A percentile compares a stretch with the other conserved stretches of the same genome.
phyloP scores from a whole-genome alignment of 2,329 filamentous ascomycete species.

The Chrysosporium keratinophilum region DNA sequence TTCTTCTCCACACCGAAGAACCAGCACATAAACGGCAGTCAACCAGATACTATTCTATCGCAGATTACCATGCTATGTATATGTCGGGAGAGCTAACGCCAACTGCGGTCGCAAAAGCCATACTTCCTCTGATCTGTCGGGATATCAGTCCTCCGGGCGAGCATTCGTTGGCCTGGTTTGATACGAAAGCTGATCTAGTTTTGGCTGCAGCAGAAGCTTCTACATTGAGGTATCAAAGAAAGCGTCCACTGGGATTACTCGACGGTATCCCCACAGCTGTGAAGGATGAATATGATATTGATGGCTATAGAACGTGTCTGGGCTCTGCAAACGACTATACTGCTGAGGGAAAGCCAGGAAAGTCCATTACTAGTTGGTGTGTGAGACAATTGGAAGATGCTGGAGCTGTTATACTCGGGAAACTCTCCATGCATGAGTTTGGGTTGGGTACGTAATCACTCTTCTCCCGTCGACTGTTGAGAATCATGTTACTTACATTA shows the following conservation, averaged over 20 bases:
- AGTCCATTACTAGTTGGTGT: slow-evolving; percentile 51
- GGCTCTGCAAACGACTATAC: slow-evolving; percentile 50
- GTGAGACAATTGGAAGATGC: slow-evolving; percentile 55
- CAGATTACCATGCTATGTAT: slow-evolving; percentile 69
- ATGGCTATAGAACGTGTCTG: slow-evolving; percentile 53
- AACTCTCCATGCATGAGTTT: slow-evolving; percentile 63
- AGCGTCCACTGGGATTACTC: slow-evolving; percentile 53
- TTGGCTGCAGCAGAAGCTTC: slow-evolving; percentile 61
- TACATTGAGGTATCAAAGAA: slow-evolving; percentile 56
- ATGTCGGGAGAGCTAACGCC: slow-evolving; percentile 60
- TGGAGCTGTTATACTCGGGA: slow-evolving; percentile 61
- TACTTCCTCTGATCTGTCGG: slow-evolving; percentile 60
- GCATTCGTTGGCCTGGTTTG: slow-evolving; percentile 62
- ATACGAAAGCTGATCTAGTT: slow-evolving; percentile 52
- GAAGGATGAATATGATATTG: slow-evolving; percentile 62
- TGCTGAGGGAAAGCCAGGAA: slow-evolving; percentile 22
- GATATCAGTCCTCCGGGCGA: slow-evolving; percentile 44
- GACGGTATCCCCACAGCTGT: slow-evolving; percentile 69
- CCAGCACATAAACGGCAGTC: slow-evolving; percentile 22
- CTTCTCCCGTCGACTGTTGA: not conserved
- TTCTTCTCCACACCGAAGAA: slow-evolving; percentile 19
- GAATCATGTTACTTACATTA: not conserved
- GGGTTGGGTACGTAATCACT: slow-evolving; percentile 44
- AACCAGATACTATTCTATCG: slow-evolving; percentile 52
- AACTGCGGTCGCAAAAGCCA: slow-evolving; percentile 55